A percentile compares a stretch with the other conserved stretches of the same genome.
phyloP scores from a whole-genome alignment of 345 rosid genomes.

The Melaleuca alternifolia region DNA sequence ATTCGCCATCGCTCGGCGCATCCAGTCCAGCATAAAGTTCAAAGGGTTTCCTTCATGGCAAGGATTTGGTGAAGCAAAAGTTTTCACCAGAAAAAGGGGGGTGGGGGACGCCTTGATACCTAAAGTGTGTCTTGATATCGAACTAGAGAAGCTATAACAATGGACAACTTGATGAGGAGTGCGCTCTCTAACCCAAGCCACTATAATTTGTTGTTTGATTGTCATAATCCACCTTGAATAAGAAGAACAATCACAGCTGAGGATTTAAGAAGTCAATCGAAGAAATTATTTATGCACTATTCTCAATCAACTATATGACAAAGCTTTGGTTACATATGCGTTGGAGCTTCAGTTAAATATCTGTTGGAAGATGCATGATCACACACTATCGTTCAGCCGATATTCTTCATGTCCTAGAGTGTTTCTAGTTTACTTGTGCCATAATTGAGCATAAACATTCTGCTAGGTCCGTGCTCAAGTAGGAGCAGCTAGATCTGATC shows the following conservation, averaged over 20 bases:
- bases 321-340: background rate
- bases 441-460: conserved; percentile 4
- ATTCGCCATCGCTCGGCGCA: conserved; percentile 6
- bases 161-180: no score
- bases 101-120: no score
- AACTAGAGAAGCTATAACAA: no score
- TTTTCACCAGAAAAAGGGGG: background rate
- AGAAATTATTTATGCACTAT: background rate
- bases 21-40: background rate
- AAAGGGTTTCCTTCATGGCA: background rate
- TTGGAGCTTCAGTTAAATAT: background rate
- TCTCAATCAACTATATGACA: background rate
- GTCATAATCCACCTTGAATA: background rate
- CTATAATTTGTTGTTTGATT: background rate
- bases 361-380: background rate
- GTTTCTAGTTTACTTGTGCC: background rate
- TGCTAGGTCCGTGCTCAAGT: conserved; percentile 62
- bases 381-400: background rate
- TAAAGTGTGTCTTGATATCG: no score
- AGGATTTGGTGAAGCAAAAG: background rate
- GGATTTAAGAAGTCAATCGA: background rate
- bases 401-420: background rate
- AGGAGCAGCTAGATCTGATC: conserved; percentile 82
- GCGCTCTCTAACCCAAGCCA: background rate
- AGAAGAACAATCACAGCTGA: background rate